phyloP scores from a whole-genome alignment of 257 asterid genomes.

The Gentiana dahurica region DNA sequence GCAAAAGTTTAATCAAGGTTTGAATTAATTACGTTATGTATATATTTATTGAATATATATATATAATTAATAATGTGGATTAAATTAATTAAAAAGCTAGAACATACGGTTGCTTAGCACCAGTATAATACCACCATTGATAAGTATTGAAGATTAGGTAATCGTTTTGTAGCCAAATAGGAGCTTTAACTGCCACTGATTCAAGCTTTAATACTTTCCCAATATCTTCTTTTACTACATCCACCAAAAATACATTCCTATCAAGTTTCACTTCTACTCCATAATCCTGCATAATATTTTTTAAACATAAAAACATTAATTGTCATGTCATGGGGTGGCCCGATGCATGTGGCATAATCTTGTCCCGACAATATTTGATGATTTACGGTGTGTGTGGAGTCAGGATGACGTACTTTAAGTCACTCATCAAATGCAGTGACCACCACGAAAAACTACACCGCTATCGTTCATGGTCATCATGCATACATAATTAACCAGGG shows the following conservation, averaged over 20 bases:
- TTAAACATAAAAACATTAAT: too few species aligned
- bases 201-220: constrained; percentile 13
- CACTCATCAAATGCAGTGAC: too few species aligned
- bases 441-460: too few species aligned
- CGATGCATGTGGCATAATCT: too few species aligned
- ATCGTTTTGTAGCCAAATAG: constrained; percentile 12
- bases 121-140: constrained; percentile 23
- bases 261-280: constrained; percentile 11
- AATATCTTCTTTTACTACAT: constrained; percentile 4
- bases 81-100: background rate
- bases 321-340: too few species aligned
- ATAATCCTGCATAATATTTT: constrained; percentile 6
- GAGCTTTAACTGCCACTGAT: constrained; percentile 9
- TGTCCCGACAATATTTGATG: too few species aligned
- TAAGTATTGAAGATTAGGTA: constrained; percentile 20
- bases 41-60: background rate
- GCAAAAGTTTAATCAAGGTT: too few species aligned
- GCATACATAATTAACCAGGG: too few species aligned
- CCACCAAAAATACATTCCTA: constrained; percentile 17
- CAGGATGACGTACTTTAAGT: too few species aligned
- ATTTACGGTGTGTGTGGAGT: too few species aligned
- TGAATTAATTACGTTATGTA: too few species aligned
- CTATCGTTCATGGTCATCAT: too few species aligned
- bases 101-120: constrained; percentile 11
- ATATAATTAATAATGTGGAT: background rate